Evolutionary conservation across 2,329 filamentous ascomycete species (phyloP).

Genomic region (Penicillium sp.): DNA sequence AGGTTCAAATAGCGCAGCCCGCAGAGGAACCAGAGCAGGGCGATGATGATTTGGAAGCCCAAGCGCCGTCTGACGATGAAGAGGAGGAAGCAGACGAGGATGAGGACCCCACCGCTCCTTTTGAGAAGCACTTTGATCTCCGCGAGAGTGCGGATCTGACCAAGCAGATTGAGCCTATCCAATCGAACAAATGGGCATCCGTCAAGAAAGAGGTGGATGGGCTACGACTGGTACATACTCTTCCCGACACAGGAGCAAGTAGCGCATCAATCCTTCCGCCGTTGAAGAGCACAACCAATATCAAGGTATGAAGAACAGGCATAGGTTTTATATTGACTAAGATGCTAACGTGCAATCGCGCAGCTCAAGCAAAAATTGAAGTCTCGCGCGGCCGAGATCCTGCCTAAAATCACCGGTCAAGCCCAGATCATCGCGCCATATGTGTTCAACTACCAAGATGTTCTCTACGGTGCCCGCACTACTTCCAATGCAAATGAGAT

Average conservation of each 20-base stretch:
- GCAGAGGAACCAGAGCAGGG: conserved; percentile 29
- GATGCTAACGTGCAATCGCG: conserved; percentile 35
- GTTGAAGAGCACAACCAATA: conserved; percentile 31
- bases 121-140: conserved; percentile 73
- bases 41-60: conserved; percentile 47
- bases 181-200: conserved; percentile 49
- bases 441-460: conserved; percentile 78
- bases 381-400: conserved; percentile 53
- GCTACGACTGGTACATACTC: conserved; percentile 30
- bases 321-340: not conserved
- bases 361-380: conserved; percentile 70
- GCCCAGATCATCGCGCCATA: conserved; percentile 66
- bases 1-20: conserved; percentile 23
- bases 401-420: conserved; percentile 57
- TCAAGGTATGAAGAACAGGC: conserved; percentile 33
- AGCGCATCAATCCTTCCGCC: conserved; percentile 27
- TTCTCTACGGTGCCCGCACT: conserved; percentile 72
- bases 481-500: conserved; percentile 65
- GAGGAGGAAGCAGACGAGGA: conserved; percentile 37
- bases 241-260: conserved; percentile 29
- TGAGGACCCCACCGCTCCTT: conserved; percentile 63
- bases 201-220: conserved; percentile 38
- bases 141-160: conserved; percentile 62
- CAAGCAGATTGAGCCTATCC: conserved; percentile 48
- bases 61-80: conserved; percentile 47